These are phyloP conservation scores for Pseudohalonectria lignicola DNA, from an alignment of 2,329 filamentous ascomycete genomes.

Conservation along the genomic window DNA sequence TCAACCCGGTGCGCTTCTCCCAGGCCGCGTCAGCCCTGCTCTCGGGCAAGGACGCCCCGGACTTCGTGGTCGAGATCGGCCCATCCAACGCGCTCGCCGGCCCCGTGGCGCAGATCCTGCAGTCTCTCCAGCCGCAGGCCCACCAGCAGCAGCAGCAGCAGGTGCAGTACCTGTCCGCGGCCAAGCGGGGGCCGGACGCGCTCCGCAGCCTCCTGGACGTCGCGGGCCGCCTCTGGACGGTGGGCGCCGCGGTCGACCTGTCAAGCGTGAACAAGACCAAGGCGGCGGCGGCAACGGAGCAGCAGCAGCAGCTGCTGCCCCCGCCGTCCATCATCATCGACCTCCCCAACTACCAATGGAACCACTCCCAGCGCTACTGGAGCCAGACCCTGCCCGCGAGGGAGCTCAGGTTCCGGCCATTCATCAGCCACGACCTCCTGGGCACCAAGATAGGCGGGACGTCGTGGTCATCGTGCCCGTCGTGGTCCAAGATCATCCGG, in stretches of 20 bases:
- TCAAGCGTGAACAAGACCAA: neutral
- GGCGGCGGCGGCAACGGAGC: too few species aligned
- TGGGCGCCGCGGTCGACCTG: neutral
- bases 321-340: too few species aligned
- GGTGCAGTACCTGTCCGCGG: constrained; percentile 24
- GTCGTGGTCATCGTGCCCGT: constrained; percentile 3
- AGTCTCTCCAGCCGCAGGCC: constrained; percentile 2
- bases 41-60: neutral
- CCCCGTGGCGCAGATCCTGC: constrained; percentile 10
- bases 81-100: constrained; percentile 9
- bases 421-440: constrained; percentile 28
- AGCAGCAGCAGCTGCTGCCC: too few species aligned
- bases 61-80: constrained; percentile 9
- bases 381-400: too few species aligned
- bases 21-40: neutral
- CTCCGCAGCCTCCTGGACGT: neutral
- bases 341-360: constrained; percentile 6
- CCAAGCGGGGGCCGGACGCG: constrained; percentile 10
- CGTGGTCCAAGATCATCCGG: constrained; percentile 16
- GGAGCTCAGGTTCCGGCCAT: too few species aligned
- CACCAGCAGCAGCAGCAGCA: too few species aligned
- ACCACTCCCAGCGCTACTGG: constrained; percentile 5
- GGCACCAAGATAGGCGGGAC: constrained; percentile 14
- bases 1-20: constrained; percentile 15
- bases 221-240: neutral